These are phyloP conservation scores for Amaranthus cruentus DNA, from an alignment of 148 eudicot species.

Conservation along the genomic window DNA sequence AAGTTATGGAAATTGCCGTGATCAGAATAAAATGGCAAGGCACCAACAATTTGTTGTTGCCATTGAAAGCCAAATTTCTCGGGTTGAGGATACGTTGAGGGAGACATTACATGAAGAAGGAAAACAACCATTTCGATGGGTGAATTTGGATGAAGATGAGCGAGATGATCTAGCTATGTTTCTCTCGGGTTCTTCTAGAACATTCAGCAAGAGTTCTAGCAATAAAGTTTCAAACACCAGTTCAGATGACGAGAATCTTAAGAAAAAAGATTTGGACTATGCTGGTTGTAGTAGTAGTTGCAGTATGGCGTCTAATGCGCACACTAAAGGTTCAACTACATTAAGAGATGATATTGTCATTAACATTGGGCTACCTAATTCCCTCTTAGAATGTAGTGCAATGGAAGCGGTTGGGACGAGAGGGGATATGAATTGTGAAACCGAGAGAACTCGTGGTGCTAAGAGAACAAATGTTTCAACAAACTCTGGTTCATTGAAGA, in stretches of 20 bases:
- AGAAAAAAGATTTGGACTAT: constrained; percentile 28
- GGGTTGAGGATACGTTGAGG: constrained; percentile 55
- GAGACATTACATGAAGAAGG: constrained; percentile 50
- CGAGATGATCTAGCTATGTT: constrained; percentile 82
- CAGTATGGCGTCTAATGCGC: constrained; percentile 17
- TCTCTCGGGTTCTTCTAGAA: constrained; percentile 52
- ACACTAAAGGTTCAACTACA: constrained; percentile 16
- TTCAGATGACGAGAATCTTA: constrained; percentile 16
- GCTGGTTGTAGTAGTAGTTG: constrained; percentile 23
- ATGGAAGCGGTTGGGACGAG: constrained; percentile 29
- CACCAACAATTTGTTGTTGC: constrained; percentile 75
- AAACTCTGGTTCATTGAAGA: constrained; percentile 34
- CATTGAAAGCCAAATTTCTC: constrained; percentile 65
- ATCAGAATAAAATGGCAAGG: constrained; percentile 52
- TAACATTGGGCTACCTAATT: constrained; percentile 21
- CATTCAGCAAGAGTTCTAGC: constrained; percentile 21
- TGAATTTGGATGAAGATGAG: constrained; percentile 77
- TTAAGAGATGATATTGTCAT: constrained; percentile 29
- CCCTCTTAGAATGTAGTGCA: constrained; percentile 27
- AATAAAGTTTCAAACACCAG: constrained; percentile 18
- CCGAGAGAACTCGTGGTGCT: constrained; percentile 36
- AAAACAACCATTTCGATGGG: constrained; percentile 64
- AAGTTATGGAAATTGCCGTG: constrained; percentile 61
- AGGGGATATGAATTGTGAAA: constrained; percentile 35
- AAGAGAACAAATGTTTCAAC: constrained; percentile 49